These are phyloP conservation scores for Salix dunnii DNA, from an alignment of 345 rosid genomes.

Conservation along the genomic window DNA sequence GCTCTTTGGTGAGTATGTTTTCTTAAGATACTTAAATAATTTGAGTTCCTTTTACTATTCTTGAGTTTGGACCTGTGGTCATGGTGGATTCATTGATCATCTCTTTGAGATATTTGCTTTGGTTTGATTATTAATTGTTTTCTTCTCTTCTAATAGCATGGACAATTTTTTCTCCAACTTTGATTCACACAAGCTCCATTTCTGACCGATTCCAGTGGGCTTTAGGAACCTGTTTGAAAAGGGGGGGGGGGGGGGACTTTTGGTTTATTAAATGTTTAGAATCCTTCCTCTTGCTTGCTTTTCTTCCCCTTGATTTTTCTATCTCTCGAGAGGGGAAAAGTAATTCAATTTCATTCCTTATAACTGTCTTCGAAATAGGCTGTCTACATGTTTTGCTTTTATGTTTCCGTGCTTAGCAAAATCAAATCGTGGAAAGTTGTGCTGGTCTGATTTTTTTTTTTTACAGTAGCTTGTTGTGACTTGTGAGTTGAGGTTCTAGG, in stretches of 20 bases:
- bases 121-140: background rate
- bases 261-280: background rate
- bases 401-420: background rate
- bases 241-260: background rate
- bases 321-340: background rate
- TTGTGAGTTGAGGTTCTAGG: background rate
- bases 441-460: background rate
- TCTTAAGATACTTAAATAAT: background rate
- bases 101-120: background rate
- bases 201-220: background rate
- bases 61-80: background rate
- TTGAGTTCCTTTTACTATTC: background rate
- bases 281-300: no score
- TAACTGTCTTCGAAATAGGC: no score
- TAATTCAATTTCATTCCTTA: no score
- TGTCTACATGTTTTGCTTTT: background rate
- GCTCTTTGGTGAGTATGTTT: conserved; percentile 63
- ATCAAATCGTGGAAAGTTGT: background rate
- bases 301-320: background rate
- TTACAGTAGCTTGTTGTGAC: background rate
- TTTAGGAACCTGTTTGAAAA: background rate
- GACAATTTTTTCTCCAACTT: background rate
- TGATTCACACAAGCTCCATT: background rate
- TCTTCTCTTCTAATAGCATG: background rate
- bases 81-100: background rate